Evolutionary conservation across 2,329 filamentous ascomycete species (phyloP), one percentile per base, ranked within the genome.

Genomic region (Truncatella angustata): DNA sequence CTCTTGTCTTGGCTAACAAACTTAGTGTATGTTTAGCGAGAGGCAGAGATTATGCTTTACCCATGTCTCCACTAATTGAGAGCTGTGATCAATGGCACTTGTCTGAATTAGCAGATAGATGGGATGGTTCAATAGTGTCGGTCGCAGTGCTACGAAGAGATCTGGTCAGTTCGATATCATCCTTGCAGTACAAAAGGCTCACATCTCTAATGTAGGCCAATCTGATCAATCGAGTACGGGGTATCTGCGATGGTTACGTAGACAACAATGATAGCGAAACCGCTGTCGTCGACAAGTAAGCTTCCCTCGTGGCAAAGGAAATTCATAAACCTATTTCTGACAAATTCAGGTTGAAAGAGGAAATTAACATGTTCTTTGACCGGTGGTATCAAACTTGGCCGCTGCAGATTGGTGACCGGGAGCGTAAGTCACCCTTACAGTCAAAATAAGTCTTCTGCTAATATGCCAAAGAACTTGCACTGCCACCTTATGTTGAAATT

Each of bases 401-500:
- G 4, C 62, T 73, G 14, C 70, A 75, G 44, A 74, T 79, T 56
- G 71, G 73, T 3, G 75, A 76, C 54, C 70, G 71, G 42, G 73
- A 73, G 53, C 69, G 76, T 76, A 65, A 61, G 66, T 59, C n/a
- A n/a, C n/a, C n/a, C n/a, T n/a, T n/a, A n/a, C n/a, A n/a, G n/a
- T n/a, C n/a, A n/a, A n/a, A n/a, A n/a, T n/a, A n/a, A n/a, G n/a
- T n/a, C n/a, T n/a, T n/a, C n/a, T n/a, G n/a, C n/a, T n/a, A 4
- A n/a, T 14, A 14, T 44, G 37, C 53, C 23, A 56, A 62, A 75
- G 77, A 82, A 49, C 73, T 74, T 14, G 75, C 74, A 1, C 75
- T 90, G 1, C 87, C 87, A 0, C 86, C 87, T 0, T 90, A 90
- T 55, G 86, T 90, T 23, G 86, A 90, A 53, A 90, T 90, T 49